A percentile compares a stretch with the other conserved stretches of the same genome.
phyloP scores from a whole-genome alignment of 768 basidiomycete species.

The Pholiota molesta region DNA sequence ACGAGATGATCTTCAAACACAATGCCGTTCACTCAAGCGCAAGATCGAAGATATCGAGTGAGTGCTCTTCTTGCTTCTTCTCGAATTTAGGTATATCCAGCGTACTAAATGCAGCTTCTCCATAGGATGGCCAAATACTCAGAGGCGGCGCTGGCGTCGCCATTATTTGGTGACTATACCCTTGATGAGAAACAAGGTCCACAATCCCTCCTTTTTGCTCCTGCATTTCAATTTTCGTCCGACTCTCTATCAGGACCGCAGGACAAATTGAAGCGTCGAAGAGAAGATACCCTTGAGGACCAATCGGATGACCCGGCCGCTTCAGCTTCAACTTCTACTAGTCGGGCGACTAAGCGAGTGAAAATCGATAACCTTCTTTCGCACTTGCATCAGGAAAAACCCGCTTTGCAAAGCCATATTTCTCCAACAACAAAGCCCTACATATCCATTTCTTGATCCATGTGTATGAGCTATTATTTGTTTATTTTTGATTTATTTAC shows the following conservation, averaged over 20 bases:
- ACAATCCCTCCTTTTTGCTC: conserved; percentile 20
- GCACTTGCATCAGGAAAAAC: neutral
- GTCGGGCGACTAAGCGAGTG: neutral
- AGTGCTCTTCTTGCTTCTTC: neutral
- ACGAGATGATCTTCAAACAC: conserved; percentile 35
- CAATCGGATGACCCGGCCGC: neutral
- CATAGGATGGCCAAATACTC: conserved; percentile 15
- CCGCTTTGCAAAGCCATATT: neutral
- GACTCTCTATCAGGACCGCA: neutral
- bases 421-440: neutral
- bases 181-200: conserved; percentile 11
- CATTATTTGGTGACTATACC: conserved; percentile 1
- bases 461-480: neutral
- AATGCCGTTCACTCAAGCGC: conserved; percentile 28
- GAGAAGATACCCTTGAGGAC: neutral
- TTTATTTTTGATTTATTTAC: neutral
- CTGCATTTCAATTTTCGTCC: conserved; percentile 13
- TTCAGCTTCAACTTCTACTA: neutral
- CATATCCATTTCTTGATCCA: neutral
- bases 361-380: neutral
- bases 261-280: neutral
- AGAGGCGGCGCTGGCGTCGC: conserved; percentile 10
- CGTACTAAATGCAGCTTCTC: neutral
- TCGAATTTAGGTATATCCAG: neutral
- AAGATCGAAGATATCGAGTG: conserved; percentile 32